These are phyloP conservation scores for Gastrodia elata DNA, from an alignment of 106 monocot genomes.

Conservation along the genomic window DNA sequence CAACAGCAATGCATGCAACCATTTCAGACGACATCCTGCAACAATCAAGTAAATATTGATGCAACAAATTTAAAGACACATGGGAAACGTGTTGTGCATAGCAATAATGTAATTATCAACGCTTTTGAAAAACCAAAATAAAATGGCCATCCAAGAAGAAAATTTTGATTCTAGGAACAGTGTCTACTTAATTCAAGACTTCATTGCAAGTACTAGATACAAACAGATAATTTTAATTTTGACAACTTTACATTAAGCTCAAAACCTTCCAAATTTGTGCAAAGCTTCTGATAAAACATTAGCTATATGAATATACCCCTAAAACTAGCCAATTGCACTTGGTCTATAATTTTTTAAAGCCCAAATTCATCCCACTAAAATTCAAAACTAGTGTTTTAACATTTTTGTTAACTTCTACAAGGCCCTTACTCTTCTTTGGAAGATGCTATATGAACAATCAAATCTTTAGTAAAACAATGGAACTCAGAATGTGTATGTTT, in stretches of 20 bases:
- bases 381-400: not conserved
- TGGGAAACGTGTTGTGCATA: not conserved
- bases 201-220: not conserved
- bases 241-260: not conserved
- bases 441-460: not conserved
- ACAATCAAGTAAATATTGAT: not conserved
- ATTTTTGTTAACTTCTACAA: not conserved
- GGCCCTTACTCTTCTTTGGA: not conserved
- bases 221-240: not conserved
- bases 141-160: not conserved
- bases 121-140: not conserved
- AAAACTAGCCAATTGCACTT: not conserved
- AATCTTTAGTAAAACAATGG: not conserved
- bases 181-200: not conserved
- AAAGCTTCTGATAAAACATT: not conserved
- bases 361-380: not conserved
- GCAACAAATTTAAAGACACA: too few relatives aligned
- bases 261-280: not conserved
- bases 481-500: not conserved
- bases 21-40: conserved; percentile 33
- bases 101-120: not conserved
- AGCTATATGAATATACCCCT: not conserved
- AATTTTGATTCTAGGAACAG: not conserved
- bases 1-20: conserved; percentile 78
- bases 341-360: not conserved